A percentile compares a stretch with the other conserved stretches of the same genome.
phyloP scores from a whole-genome alignment of 768 basidiomycete species.

The Mycena pura region DNA sequence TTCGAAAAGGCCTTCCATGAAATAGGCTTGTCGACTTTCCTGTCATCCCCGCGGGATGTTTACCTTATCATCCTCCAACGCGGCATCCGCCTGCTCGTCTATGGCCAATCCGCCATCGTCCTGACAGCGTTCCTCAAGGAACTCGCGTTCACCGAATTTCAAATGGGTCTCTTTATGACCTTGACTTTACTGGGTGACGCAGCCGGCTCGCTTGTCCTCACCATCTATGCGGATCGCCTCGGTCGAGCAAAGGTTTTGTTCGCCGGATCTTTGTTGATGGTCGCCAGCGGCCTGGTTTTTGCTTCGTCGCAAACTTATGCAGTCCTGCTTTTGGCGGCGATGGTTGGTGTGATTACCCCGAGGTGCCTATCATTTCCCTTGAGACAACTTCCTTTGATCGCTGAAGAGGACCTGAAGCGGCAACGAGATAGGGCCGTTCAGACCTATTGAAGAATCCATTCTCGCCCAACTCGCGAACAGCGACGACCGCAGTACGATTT shows the following conservation, averaged over 20 bases:
- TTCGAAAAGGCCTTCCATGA: conserved; percentile 11
- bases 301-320: conserved; percentile 14
- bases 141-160: conserved; percentile 2
- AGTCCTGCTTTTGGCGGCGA: conserved; percentile 15
- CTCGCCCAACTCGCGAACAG: conserved; percentile 7
- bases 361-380: conserved; percentile 5
- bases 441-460: conserved; percentile 16
- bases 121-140: conserved; percentile 10
- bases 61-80: conserved; percentile 20
- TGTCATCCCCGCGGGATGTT: conserved; percentile 13
- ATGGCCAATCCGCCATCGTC: conserved; percentile 11
- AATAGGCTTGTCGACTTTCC: conserved; percentile 12
- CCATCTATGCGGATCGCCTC: conserved; percentile 17
- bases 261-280: conserved; percentile 11
- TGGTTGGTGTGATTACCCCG: conserved; percentile 12
- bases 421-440: conserved; percentile 17
- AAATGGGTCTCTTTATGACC: conserved; percentile 19
- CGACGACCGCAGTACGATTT: conserved; percentile 14
- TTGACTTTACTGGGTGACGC: conserved; percentile 14
- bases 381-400: neutral
- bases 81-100: conserved; percentile 13
- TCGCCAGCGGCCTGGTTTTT: conserved; percentile 10
- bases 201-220: conserved; percentile 13
- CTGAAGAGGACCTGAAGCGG: conserved; percentile 13
- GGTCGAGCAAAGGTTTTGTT: conserved; percentile 12